Percentiles rank a stretch among this genome's conserved stretches.
Conservation (phyloP, 352 stramenopile genomes). For the Plasmopara halstedii region DNA sequence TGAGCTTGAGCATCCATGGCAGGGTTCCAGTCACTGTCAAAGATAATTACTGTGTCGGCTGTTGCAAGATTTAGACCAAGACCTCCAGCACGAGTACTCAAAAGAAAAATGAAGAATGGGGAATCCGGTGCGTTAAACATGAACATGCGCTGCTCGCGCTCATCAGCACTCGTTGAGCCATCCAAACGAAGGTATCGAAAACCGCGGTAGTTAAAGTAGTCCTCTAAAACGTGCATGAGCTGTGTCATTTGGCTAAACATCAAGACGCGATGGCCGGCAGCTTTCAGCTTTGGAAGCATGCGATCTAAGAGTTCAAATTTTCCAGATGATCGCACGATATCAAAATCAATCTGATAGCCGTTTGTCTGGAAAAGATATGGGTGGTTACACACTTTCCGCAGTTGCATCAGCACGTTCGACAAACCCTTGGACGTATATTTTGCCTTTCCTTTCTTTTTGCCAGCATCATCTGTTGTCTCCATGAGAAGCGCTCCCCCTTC, state of each 20-base stretch:
- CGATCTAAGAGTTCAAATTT: slow-evolving; percentile 96
- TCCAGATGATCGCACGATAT: slow-evolving; percentile 75
- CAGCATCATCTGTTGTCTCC: slow-evolving; percentile 55
- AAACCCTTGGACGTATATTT: slow-evolving; percentile 82
- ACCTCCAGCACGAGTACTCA: slow-evolving; percentile 96
- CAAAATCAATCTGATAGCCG: slow-evolving; percentile 79
- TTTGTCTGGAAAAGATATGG: slow-evolving; percentile 84
- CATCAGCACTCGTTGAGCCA: slow-evolving; percentile 92
- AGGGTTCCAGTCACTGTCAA: slow-evolving; percentile 99
- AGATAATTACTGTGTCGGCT: slow-evolving; percentile 99
- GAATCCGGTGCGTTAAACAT: slow-evolving; percentile 93
- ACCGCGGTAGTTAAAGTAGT: slow-evolving; percentile 85
- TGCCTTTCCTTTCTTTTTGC: slow-evolving; percentile 64
- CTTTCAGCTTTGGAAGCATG: slow-evolving; percentile 94
- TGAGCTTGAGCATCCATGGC: slow-evolving; percentile 91
- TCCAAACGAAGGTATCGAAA: slow-evolving; percentile 96
- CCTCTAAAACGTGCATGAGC: slow-evolving; percentile 85
- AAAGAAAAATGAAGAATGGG: slow-evolving; percentile 93
- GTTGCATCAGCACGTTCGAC: slow-evolving; percentile 84
- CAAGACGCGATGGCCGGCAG: slow-evolving; percentile 84
- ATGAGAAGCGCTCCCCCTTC: slow-evolving; percentile 79
- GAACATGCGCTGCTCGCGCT: slow-evolving; percentile 96
- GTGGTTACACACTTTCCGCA: slow-evolving; percentile 87
- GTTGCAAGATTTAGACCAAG: slow-evolving; percentile 97
- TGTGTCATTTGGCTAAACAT: slow-evolving; percentile 91